phyloP scores from a whole-genome alignment of 495 filamentous ascomycete species.

The Platismatia glauca region DNA sequence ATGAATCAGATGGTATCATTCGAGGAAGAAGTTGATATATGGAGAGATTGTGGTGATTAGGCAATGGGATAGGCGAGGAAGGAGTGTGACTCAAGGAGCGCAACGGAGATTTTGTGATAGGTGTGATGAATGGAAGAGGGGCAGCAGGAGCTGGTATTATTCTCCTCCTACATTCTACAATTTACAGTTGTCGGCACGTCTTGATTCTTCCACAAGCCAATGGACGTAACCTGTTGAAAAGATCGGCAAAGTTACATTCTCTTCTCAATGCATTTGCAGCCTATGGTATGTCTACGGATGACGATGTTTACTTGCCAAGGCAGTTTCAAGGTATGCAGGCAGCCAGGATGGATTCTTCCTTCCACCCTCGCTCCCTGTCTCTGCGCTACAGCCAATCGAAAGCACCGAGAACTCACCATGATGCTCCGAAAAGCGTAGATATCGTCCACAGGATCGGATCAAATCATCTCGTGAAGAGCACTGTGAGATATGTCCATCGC shows the following conservation, averaged over 20 bases:
- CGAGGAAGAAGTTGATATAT: neutral
- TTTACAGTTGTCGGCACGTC: no score
- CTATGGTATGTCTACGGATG: conserved; percentile 6
- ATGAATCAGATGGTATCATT: neutral
- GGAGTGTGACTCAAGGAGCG: neutral
- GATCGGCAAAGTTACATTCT: neutral
- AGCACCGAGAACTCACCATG: neutral
- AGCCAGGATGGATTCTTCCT: neutral
- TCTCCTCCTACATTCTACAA: no score
- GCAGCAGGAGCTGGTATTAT: neutral
- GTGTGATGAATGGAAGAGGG: neutral
- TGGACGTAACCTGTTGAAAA: conserved; percentile 1
- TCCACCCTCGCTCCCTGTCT: neutral
- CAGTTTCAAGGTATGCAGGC: conserved; percentile 6
- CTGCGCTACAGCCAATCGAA: neutral
- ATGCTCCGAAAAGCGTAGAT: neutral
- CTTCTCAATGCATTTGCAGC: neutral
- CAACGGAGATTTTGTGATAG: no score
- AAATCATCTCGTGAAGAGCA: neutral
- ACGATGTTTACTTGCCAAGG: conserved; percentile 4
- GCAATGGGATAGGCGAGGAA: neutral
- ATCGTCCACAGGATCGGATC: neutral
- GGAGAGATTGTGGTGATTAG: neutral
- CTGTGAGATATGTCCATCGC: neutral
- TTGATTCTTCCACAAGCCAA: neutral